These are phyloP conservation scores for Macrophomina pseudophaseolina DNA, from an alignment of 2,329 filamentous ascomycete species.

Conservation along the genomic window DNA sequence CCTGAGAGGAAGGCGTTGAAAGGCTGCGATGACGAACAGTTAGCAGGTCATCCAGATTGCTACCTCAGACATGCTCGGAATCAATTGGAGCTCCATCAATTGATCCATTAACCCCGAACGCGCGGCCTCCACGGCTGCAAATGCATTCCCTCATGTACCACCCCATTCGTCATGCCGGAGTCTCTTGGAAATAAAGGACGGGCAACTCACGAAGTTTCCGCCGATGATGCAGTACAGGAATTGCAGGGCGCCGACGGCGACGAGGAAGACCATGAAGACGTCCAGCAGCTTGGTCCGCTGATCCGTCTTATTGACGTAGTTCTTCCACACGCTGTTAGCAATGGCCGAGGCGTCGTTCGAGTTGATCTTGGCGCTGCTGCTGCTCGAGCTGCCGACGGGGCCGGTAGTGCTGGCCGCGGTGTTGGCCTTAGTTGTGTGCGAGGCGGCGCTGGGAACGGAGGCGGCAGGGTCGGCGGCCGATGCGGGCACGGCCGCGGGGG, in stretches of 20 bases:
- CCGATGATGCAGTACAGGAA: conserved; percentile 91
- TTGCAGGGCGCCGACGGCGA: conserved; percentile 84
- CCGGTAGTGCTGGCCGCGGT: conserved; percentile 29
- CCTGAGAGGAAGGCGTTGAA: conserved; percentile 99
- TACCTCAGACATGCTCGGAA: neutral
- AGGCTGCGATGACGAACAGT: conserved; percentile 62
- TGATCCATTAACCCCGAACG: neutral
- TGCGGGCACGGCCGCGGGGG: conserved; percentile 26
- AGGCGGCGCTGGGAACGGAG: conserved; percentile 31
- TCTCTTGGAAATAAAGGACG: neutral
- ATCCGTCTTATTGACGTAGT: conserved; percentile 81
- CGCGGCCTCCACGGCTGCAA: neutral
- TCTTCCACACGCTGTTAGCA: conserved; percentile 70
- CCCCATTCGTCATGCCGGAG: neutral
- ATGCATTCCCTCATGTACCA: neutral
- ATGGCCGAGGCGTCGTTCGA: conserved; percentile 61
- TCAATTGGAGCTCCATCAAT: neutral
- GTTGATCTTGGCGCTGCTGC: conserved; percentile 33
- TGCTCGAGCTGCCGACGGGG: conserved; percentile 20
- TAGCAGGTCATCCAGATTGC: neutral
- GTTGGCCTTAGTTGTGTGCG: conserved; percentile 19
- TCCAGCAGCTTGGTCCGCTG: conserved; percentile 93
- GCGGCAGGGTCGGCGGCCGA: conserved; percentile 31
- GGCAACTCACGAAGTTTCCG: conserved; percentile 84
- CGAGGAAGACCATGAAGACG: conserved; percentile 85